Conservation (phyloP, 2,329 filamentous ascomycete genomes). For the Fusarium buharicum region DNA sequence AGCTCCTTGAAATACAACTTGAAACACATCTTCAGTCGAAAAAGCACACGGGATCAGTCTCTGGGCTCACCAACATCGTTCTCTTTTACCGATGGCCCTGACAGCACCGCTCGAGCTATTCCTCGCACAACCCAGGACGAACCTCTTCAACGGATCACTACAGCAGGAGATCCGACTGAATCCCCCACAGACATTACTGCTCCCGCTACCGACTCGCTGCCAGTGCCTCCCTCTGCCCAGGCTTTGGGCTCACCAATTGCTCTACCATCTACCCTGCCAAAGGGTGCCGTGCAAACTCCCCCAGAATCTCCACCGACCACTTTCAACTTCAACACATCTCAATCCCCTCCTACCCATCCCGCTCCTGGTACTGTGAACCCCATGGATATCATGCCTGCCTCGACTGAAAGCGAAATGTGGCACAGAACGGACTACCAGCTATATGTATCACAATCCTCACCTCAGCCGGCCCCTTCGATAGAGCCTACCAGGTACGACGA, state of each 20-base stretch:
- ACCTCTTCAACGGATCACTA: conserved; percentile 41
- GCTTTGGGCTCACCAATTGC: conserved; percentile 41
- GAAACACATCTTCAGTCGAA: conserved; percentile 51
- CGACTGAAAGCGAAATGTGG: conserved; percentile 52
- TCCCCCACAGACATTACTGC: conserved; percentile 48
- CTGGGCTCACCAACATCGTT: conserved; percentile 43
- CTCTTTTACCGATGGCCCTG: conserved; percentile 29
- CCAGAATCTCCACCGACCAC: conserved; percentile 43
- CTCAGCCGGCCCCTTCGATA: conserved; percentile 25
- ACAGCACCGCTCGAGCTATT: conserved; percentile 12
- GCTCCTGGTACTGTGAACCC: conserved; percentile 63
- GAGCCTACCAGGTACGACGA: conserved; percentile 27
- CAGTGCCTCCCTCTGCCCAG: conserved; percentile 25
- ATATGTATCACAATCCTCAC: conserved; percentile 45
- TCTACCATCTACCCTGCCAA: conserved; percentile 27
- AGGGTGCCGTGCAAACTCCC: conserved; percentile 39
- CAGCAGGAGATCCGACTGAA: conserved; percentile 41
- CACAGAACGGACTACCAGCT: conserved; percentile 53
- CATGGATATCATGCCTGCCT: conserved; percentile 63
- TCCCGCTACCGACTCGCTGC: conserved; percentile 27
- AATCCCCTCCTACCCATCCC: conserved; percentile 49
- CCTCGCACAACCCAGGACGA: conserved; percentile 26
- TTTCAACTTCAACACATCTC: conserved; percentile 41
- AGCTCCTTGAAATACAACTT: conserved; percentile 53
- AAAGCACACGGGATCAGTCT: conserved; percentile 48